Percentiles rank a stretch among this genome's conserved stretches.
Conservation (phyloP, 75 land plant genomes). For the Sequoia sempervirens region DNA sequence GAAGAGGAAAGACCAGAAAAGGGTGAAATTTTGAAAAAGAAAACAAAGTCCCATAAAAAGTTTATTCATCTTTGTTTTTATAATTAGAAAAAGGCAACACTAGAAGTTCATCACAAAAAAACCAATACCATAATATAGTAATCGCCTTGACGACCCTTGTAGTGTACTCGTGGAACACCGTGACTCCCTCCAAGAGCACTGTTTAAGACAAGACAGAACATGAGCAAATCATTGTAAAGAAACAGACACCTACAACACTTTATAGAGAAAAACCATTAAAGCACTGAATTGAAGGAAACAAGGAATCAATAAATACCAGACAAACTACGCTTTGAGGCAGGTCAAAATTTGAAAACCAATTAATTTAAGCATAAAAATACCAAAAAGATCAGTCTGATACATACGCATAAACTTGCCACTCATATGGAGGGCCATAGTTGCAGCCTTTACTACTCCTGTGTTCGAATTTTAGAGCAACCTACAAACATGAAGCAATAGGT, state of each 20-base stretch:
- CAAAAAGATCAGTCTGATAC: constrained; percentile 13
- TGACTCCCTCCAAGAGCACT: constrained; percentile 91
- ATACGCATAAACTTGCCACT: constrained; percentile 88
- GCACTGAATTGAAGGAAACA: not conserved
- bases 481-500: not conserved
- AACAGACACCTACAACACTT: not conserved
- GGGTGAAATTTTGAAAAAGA: not conserved
- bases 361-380: not conserved
- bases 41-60: not conserved
- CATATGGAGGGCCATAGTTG: constrained; percentile 81
- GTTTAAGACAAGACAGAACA: constrained; percentile 2
- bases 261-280: not conserved
- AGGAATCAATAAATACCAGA: not conserved
- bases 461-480: constrained; percentile 92
- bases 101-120: not conserved
- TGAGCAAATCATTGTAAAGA: not conserved
- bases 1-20: constrained; percentile 8
- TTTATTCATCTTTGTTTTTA: not conserved
- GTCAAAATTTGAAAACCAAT: not conserved
- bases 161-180: constrained; percentile 89
- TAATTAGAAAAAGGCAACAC: not conserved
- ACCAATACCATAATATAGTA: constrained; percentile 80
- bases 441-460: constrained; percentile 90
- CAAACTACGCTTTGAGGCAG: no score
- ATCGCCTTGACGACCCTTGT: constrained; percentile 82